Base-by-base conservation (phyloP, 208 protist genomes). In the Plasmodiophora brassicae region DNA sequence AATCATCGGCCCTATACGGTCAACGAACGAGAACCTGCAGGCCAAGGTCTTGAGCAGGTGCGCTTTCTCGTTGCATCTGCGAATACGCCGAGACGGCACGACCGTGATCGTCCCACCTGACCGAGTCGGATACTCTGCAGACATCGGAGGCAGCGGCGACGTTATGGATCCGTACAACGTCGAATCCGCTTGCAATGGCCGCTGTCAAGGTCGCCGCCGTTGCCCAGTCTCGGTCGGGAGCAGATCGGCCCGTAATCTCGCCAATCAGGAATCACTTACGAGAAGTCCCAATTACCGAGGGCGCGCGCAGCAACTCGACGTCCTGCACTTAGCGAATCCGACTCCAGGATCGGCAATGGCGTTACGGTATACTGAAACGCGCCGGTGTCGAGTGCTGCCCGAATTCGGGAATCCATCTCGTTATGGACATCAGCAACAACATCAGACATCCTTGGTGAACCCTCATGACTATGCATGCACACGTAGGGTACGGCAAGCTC, bases 101-200 rank as follows among this genome's bases (percentile, higher is more conserved):
- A n/a, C n/a, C n/a, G n/a, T n/a, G n/a, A n/a, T n/a, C n/a, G n/a
- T n/a, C n/a, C 65, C n/a, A 44, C 65, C 65, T 44, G 5, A 78
- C n/a, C 14, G 65, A 5, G 41, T 78, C 65, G 41, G 65, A n/a
- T 5, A 78, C 65, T 8, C 65, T n/a, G 41, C 65, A 78, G 41
- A 78, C 65, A 38, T 78, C 65, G n/a, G 41, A n/a, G n/a, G 65
- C 65, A 78, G 65, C 65, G 65, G 65, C 10, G n/a, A 78, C 65
- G n/a, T 78, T 78, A 32, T 78, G 65, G 65, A 78, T 38, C 5
- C 65, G 65, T 44, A 78, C 65, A 32, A 78, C 20, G 41, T 78
- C 65, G n/a, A 44, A 78, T n/a, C 65, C 65, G 41, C 32, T 38
- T 5, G 65, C 65, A 32, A 78, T 32, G 32, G 65, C 32, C 20